Evolutionary conservation across 805 yeast species (phyloP), one percentile per base, ranked within the genome.

Genomic region (Ogataea henricii): DNA sequence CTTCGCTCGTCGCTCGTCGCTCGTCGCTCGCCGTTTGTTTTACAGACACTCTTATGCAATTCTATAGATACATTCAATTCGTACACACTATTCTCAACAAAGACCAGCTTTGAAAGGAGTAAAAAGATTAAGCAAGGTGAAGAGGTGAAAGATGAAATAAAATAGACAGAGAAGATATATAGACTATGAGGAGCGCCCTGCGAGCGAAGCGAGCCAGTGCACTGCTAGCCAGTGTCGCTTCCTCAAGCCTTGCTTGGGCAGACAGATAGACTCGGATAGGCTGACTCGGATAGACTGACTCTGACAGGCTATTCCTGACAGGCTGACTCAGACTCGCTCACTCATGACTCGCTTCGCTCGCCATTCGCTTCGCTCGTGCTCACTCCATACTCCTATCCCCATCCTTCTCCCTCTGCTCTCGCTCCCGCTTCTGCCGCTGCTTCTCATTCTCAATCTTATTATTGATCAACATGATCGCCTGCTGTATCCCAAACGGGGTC

Each of bases 381-480:
- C 30, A 37, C 23, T 26, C 32, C 25, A 37, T 37, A 13, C 27
- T 35, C 23, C 25, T 35, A 35, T 30, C 34, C 3, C 34, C 37
- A 18, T 20, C 40, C 14, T 44, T 46, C 14, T 48, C 53, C 34
- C 47, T 45, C 26, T 51, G 48, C 38, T 45, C 14, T 23, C 42
- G 44, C 30, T 60, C 63, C 39, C 67, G 49, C 44, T 58, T 59
- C 40, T 66, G 63, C 51, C 68, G 56, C 39, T 57, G 53, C 66
- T 76, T 81, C 66, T 85, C 91, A 40, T 78, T 76, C 60, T 78
- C 85, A 41, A 87, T 83, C 58, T 85, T 80, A 62, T 82, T 85
- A 63, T 86, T 84, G 39, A 87, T 85, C 65, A 87, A 68, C 64
- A 77, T 78, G 16, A 85, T 79, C 0, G 95, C 94, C 51, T 80